These are phyloP conservation scores for Jatropha curcas DNA, from an alignment of 345 rosid species.

Conservation along the genomic window DNA sequence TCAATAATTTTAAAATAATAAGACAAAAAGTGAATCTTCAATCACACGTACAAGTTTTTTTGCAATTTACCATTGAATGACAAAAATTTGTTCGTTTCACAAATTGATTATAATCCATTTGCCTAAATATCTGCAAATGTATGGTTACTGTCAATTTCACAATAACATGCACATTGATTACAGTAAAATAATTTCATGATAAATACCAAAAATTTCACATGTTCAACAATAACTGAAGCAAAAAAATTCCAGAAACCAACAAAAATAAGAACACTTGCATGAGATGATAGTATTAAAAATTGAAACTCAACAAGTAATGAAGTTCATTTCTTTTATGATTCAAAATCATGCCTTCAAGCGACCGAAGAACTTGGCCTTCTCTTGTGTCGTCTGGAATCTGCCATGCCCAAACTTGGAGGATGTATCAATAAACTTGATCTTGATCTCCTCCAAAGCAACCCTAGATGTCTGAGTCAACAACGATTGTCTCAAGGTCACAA, in stretches of 20 bases:
- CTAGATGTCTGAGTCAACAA: constrained; percentile 72
- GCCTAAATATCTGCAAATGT: no score
- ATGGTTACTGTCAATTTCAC: no score
- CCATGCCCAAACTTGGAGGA: constrained; percentile 77
- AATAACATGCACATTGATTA: no score
- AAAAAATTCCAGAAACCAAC: not conserved
- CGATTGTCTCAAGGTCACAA: constrained; percentile 70
- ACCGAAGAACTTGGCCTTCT: constrained; percentile 61
- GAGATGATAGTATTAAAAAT: not conserved
- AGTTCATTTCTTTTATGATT: not conserved
- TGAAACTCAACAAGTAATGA: not conserved
- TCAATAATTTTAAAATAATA: no score
- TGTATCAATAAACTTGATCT: constrained; percentile 72
- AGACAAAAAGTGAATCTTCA: no score
- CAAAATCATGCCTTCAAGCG: constrained; percentile 48
- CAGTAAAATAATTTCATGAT: not conserved
- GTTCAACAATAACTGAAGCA: not conserved
- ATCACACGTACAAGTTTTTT: no score
- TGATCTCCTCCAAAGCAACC: constrained; percentile 63
- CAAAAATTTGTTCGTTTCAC: no score
- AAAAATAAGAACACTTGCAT: no score
- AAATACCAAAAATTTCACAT: not conserved
- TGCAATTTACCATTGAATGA: no score
- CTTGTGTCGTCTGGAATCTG: constrained; percentile 66
- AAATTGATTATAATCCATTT: no score